These are phyloP conservation scores for Trichopus zeylanicus DNA, from an alignment of 116 monocot genomes.

Conservation along the genomic window DNA sequence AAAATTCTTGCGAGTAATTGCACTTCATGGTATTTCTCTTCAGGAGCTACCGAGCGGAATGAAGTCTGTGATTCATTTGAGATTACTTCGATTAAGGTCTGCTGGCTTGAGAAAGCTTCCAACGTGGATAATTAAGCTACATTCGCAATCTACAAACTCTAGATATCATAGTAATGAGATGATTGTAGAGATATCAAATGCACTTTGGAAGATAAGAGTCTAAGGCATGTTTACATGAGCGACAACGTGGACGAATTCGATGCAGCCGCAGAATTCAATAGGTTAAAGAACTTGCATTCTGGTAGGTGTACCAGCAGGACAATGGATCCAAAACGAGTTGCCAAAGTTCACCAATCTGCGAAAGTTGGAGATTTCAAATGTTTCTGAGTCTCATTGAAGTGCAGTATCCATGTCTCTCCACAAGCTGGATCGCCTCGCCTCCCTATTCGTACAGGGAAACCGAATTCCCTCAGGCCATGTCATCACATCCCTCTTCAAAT, in stretches of 20 bases:
- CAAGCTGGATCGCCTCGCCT: not conserved
- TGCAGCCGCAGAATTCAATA: not conserved
- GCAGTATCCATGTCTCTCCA: not conserved
- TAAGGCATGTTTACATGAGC: constrained; percentile 5
- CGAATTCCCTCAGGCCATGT: not conserved
- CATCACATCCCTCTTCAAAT: not conserved
- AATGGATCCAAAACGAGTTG: constrained; percentile 2
- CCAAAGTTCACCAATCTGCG: constrained; percentile 5
- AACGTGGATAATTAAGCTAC: constrained; percentile 4
- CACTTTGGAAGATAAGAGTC: constrained; percentile 12
- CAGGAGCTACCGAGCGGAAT: not conserved
- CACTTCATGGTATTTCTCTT: constrained; percentile 1
- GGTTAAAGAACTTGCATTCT: not conserved
- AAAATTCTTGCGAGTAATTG: constrained; percentile 18
- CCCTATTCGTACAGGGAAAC: not conserved
- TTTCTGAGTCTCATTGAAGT: not conserved
- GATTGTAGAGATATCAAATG: constrained; percentile 8
- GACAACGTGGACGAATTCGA: not conserved
- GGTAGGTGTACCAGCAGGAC: not conserved
- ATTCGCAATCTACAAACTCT: constrained; percentile 24
- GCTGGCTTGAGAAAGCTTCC: constrained; percentile 2
- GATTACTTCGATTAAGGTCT: constrained; percentile 8
- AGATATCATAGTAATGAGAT: constrained; percentile 20
- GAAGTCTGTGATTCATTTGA: constrained; percentile 3
- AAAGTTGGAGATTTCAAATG: not conserved